Base-by-base conservation (phyloP, 1,139 yeast species). In the Magnusiomyces suaveolens region DNA sequence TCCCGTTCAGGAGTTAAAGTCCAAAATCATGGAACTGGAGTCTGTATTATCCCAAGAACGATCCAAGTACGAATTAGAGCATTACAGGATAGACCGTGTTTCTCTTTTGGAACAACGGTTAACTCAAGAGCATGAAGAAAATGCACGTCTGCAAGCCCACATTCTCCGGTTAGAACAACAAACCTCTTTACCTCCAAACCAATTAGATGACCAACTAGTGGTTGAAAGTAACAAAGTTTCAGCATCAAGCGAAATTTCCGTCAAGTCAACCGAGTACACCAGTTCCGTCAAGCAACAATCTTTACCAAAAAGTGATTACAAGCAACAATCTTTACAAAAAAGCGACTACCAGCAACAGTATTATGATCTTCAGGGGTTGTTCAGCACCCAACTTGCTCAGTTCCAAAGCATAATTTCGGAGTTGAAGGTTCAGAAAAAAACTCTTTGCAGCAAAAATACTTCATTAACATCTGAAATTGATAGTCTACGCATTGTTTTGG, bases 1-100 rank as follows among this genome's bases (percentile, higher is more conserved):
- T 29, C 36, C 36, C 33, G 65, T 66, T 8, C 69, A 65, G 26
- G 69, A 66, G 52, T 64, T 67, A 54, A 64, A 62, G 59, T 51
- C 53, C 49, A 66, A 67, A 56, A 65, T 66, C 25, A 43, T 58
- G 43, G 68, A 66, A 56, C 62, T 67, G 43, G 69, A 67, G 51
- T 63, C 61, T 39, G 68, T 65, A 4, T 60, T 67, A 50, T 60
- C 62, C 50, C 59, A 58, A 26, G 69, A 66, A 38, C 57, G 62
- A 24, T 56, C 57, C 14, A 69, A 66, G 36, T 57, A 68, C 8
- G 63, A 64, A 49, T 57, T 59, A 1, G 61, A 61, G n/a, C 53
- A 59, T 33, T 50, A 53, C 20, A 56, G 59, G 33, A 60, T 62
- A 0, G 67, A 64, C 29, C 65, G 63, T 38, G 59, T 66, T 29